phyloP scores from a whole-genome alignment of 202 grass and related monocot genomes.

The Zizania palustris region DNA sequence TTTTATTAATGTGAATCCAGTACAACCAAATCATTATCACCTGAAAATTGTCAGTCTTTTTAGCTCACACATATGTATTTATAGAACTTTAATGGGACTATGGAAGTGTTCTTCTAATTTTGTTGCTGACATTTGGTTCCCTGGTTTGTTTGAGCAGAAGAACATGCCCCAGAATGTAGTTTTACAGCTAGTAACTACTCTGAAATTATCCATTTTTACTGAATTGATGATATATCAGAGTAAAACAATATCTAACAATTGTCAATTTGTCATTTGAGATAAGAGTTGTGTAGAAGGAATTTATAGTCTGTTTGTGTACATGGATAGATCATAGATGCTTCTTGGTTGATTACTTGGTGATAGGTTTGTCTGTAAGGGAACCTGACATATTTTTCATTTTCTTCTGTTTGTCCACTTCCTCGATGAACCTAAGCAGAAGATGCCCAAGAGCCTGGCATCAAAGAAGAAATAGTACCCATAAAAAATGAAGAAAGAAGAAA shows the following conservation, averaged over 20 bases:
- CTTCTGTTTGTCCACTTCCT: background rate
- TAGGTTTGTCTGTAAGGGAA: constrained; percentile 20
- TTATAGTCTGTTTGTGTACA: constrained; percentile 1
- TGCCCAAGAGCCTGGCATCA: background rate
- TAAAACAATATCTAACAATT: constrained; percentile 24
- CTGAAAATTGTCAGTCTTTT: background rate
- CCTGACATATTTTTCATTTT: background rate
- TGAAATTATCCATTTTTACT: constrained; percentile 29
- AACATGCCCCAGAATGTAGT: constrained; percentile 11
- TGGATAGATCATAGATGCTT: background rate
- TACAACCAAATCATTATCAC: background rate
- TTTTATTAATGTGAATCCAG: constrained; percentile 21
- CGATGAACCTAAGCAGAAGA: background rate
- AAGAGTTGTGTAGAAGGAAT: constrained; percentile 30
- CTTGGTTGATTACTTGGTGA: constrained; percentile 25
- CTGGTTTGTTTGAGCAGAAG: constrained; percentile 25
- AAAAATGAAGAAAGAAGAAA: background rate
- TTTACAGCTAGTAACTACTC: constrained; percentile 12
- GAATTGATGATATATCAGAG: background rate
- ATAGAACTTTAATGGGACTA: background rate
- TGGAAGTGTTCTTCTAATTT: background rate
- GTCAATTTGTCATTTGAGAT: constrained; percentile 2
- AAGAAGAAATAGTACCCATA: background rate
- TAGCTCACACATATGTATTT: background rate
- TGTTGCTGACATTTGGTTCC: background rate